Conservation (phyloP, 768 basidiomycete species). For the Omphalotus guepiniiformis region DNA sequence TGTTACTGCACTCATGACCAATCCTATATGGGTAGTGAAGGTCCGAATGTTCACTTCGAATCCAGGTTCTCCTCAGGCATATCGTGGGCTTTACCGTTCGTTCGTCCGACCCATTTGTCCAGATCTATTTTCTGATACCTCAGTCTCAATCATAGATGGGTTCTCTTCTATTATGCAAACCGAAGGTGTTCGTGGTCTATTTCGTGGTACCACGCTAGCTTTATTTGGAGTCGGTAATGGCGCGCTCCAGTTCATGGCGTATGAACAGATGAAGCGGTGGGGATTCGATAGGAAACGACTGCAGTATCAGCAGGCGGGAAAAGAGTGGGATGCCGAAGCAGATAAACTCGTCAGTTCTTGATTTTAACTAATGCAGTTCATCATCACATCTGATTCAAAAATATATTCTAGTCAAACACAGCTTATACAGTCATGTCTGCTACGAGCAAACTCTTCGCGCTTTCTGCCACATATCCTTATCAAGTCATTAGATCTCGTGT, state of each 20-base stretch:
- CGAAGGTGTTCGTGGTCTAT: constrained; percentile 80
- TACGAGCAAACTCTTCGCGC: constrained; percentile 80
- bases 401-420: constrained; percentile 66
- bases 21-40: constrained; percentile 97
- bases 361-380: not conserved
- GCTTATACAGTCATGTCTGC: constrained; percentile 93
- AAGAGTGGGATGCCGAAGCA: constrained; percentile 61
- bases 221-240: constrained; percentile 93
- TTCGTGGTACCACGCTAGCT: constrained; percentile 83
- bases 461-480: constrained; percentile 90
- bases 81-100: constrained; percentile 77
- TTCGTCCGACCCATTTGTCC: constrained; percentile 11
- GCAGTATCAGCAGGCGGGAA: constrained; percentile 56
- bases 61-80: constrained; percentile 62
- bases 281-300: constrained; percentile 75
- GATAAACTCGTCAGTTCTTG: constrained; percentile 75
- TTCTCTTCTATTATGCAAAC: constrained; percentile 51
- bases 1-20: constrained; percentile 89
- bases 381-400: constrained; percentile 3
- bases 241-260: constrained; percentile 92
- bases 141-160: not conserved
- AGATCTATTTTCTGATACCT: constrained; percentile 1
- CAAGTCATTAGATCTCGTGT: constrained; percentile 94
- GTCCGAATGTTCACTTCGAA: constrained; percentile 93
- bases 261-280: constrained; percentile 94